Conservation (phyloP, 495 filamentous ascomycete genomes). For the Trichoderma parareesei region DNA sequence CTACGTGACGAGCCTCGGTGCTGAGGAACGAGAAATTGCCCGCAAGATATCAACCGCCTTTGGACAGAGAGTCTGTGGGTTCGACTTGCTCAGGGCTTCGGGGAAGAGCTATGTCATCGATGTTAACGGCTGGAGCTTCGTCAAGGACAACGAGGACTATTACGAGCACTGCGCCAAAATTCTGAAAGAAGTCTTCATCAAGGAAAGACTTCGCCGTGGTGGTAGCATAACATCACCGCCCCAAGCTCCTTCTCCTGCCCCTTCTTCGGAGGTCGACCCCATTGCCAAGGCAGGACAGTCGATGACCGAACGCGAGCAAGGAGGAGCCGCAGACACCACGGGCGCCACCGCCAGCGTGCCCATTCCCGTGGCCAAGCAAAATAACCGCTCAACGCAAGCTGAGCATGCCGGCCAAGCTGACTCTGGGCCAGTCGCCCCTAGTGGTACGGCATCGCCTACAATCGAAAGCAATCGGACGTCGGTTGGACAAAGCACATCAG, state of each 20-base stretch:
- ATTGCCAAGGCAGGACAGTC: constrained; percentile 24
- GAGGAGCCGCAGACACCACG: neutral
- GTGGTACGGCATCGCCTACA: neutral
- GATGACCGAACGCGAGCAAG: constrained; percentile 18
- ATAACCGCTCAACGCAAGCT: neutral
- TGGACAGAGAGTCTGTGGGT: constrained; percentile 91
- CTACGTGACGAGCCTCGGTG: constrained; percentile 77
- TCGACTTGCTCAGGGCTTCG: constrained; percentile 81
- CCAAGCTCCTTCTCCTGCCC: constrained; percentile 34
- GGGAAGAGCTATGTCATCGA: constrained; percentile 96
- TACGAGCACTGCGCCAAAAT: constrained; percentile 87
- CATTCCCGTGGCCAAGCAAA: neutral
- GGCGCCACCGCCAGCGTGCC: neutral
- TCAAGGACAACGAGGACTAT: constrained; percentile 98
- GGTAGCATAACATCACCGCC: constrained; percentile 25
- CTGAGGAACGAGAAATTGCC: constrained; percentile 78
- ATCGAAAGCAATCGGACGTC: neutral
- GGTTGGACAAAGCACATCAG: neutral
- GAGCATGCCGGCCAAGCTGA: neutral
- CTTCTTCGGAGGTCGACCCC: constrained; percentile 35
- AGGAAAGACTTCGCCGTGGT: constrained; percentile 51
- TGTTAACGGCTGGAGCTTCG: constrained; percentile 99
- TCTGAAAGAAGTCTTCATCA: constrained; percentile 75
- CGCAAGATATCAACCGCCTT: constrained; percentile 86
- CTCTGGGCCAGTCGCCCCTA: neutral